phyloP scores from a whole-genome alignment of 2,329 filamentous ascomycete species.

The Teratosphaeria destructans region DNA sequence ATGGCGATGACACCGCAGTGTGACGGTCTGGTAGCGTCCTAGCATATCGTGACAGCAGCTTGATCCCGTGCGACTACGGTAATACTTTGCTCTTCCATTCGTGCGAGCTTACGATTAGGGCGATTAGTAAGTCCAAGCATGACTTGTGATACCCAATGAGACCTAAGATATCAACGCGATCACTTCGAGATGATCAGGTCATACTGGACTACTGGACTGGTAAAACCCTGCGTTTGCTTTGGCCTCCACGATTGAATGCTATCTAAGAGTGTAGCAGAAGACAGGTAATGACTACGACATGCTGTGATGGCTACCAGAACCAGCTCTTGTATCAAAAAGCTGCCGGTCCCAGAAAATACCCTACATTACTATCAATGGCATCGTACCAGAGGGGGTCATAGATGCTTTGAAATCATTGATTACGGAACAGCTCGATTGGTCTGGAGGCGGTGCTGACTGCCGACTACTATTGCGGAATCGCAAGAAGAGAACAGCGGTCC shows the following conservation, averaged over 20 bases:
- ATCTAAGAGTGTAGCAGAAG: background rate
- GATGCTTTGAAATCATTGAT: too few species aligned
- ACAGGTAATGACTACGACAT: background rate
- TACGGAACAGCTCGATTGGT: too few species aligned
- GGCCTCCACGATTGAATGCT: background rate
- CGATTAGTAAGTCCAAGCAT: background rate
- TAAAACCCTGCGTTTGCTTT: background rate
- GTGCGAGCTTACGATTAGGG: background rate
- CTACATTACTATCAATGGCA: too few species aligned
- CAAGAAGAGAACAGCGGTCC: background rate
- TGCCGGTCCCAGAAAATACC: too few species aligned
- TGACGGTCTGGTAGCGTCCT: too few species aligned
- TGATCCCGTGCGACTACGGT: too few species aligned
- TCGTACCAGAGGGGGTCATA: too few species aligned
- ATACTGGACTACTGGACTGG: background rate
- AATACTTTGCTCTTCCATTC: background rate
- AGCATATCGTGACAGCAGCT: too few species aligned
- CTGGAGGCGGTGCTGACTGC: too few species aligned
- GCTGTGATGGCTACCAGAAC: background rate
- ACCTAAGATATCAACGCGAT: background rate
- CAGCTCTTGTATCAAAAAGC: too few species aligned
- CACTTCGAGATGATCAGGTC: background rate
- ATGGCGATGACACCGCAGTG: too few species aligned
- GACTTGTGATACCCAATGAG: background rate
- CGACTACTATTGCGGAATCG: background rate